Evolutionary conservation across 2,329 filamentous ascomycete genomes (phyloP), one percentile per base, ranked within the genome.

Genomic region (Xylariomycetidae sp.): DNA sequence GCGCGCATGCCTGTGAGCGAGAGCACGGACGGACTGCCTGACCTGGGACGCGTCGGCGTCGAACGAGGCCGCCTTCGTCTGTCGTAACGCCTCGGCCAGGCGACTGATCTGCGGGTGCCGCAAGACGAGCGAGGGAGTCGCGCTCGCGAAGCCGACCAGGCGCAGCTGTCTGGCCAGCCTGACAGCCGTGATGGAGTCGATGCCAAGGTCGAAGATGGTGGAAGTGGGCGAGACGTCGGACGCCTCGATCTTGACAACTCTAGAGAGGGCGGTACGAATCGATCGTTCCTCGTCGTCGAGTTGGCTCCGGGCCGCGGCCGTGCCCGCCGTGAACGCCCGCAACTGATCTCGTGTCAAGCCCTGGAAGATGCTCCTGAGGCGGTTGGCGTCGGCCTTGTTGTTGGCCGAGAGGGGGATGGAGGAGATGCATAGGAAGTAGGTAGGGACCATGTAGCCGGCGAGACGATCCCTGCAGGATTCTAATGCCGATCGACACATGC

Each of bases 401-500:
- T 95, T 96, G 6, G 85, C 67, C 2, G 87, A 94, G 0, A 96
- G 67, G 0, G 89, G 89, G 34, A 96, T 79, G 6, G 65, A 70
- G 0, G 79, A 72, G 6, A 95, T 62, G 4, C 74, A 74, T 16
- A 95, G 65, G 38, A 94, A 79, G 50, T 92, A 86, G 0, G 87
- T 89, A 1, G 89, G 90, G 2, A 96, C 76, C 89, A 96, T 96
- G 56, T 96, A 96, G 0, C 72, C 74, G 0, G 89, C 85, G 3
- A 96, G 70, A 15, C 69, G 77, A 2, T 74, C 65, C 20, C 74
- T 73, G 46, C 88, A 95, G n/a, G 77, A 74, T 16, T 72, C 64
- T 44, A 71, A 71, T 5, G 80, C 74, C 4, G 56, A 55, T 1
- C 51, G 56, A 12, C 58, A 52, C 2, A 62, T 55, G 4, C 54